These are phyloP conservation scores for Kernera saxatilis DNA, from an alignment of 345 rosid species.

Conservation along the genomic window DNA sequence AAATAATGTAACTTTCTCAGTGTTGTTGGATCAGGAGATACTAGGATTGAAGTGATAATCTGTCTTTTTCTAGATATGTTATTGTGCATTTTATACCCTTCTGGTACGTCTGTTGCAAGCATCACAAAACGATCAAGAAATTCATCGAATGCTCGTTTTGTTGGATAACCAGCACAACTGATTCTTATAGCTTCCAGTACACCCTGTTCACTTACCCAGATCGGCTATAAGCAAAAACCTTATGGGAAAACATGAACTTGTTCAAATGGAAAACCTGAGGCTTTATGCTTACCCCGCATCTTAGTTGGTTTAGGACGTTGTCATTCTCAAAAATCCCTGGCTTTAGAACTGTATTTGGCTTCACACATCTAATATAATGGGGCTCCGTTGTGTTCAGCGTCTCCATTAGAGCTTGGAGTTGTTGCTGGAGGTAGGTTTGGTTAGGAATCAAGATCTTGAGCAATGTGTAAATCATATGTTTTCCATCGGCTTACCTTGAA, in stretches of 20 bases:
- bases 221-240: not conserved
- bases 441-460: slow-evolving; percentile 18
- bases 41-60: not conserved
- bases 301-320: slow-evolving; percentile 51
- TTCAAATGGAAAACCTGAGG: slow-evolving; percentile 1
- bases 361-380: slow-evolving; percentile 64
- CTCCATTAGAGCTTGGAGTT: slow-evolving; percentile 61
- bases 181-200: slow-evolving; percentile 82
- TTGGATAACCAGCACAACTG: slow-evolving; percentile 86
- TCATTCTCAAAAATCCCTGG: slow-evolving; percentile 54
- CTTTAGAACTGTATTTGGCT: slow-evolving; percentile 56
- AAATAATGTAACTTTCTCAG: not conserved
- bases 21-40: slow-evolving; percentile 1
- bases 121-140: slow-evolving; percentile 78
- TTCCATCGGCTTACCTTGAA: slow-evolving; percentile 47
- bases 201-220: slow-evolving; percentile 48
- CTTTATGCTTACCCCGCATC: slow-evolving; percentile 53
- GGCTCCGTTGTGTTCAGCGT: slow-evolving; percentile 61
- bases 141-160: slow-evolving; percentile 70
- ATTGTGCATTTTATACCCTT: slow-evolving; percentile 47
- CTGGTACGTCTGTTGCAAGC: slow-evolving; percentile 57
- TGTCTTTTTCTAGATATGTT: not conserved
- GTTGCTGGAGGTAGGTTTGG: slow-evolving; percentile 45
- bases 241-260: slow-evolving; percentile 1
- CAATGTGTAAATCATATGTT: slow-evolving; percentile 1